Conservation (phyloP, 2,329 filamentous ascomycete genomes). For the Gremmenia infestans region DNA sequence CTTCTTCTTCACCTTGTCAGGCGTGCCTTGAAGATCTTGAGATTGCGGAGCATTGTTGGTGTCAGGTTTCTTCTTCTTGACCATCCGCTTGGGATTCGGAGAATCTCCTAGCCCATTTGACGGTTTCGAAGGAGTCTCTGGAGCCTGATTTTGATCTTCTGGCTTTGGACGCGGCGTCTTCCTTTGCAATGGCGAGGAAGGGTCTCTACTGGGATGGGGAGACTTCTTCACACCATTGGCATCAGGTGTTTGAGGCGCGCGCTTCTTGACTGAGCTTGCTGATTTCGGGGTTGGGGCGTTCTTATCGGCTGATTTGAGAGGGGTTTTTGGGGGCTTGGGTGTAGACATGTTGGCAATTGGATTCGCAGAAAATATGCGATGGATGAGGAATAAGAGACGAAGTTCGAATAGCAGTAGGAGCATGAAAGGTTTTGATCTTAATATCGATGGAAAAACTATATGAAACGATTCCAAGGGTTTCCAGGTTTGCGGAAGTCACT, state of each 20-base stretch:
- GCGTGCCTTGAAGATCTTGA: constrained; percentile 1
- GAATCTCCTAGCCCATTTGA: background rate
- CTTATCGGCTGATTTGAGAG: constrained; percentile 6
- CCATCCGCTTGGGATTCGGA: background rate
- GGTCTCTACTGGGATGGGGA: constrained; percentile 1
- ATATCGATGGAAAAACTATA: background rate
- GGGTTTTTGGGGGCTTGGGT: constrained; percentile 17
- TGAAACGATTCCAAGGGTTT: background rate
- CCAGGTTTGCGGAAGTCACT: background rate
- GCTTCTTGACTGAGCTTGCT: constrained; percentile 20
- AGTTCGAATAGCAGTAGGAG: constrained; percentile 1
- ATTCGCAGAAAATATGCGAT: constrained; percentile 6
- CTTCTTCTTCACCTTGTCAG: constrained; percentile 7
- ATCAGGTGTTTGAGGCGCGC: constrained; percentile 10
- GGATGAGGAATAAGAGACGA: constrained; percentile 2
- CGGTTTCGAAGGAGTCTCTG: background rate
- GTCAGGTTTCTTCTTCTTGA: constrained; percentile 5
- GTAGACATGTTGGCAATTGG: constrained; percentile 14
- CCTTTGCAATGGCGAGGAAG: constrained; percentile 1
- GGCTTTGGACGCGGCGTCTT: constrained; percentile 2
- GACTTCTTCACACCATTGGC: constrained; percentile 9
- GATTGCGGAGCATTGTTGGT: background rate
- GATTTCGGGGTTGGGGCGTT: constrained; percentile 13
- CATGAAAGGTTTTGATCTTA: constrained; percentile 2
- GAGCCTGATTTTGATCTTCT: constrained; percentile 1